A percentile compares a stretch with the other conserved stretches of the same genome.
Conservation (phyloP, 768 basidiomycete species). For the Tephrocybe sp. region DNA sequence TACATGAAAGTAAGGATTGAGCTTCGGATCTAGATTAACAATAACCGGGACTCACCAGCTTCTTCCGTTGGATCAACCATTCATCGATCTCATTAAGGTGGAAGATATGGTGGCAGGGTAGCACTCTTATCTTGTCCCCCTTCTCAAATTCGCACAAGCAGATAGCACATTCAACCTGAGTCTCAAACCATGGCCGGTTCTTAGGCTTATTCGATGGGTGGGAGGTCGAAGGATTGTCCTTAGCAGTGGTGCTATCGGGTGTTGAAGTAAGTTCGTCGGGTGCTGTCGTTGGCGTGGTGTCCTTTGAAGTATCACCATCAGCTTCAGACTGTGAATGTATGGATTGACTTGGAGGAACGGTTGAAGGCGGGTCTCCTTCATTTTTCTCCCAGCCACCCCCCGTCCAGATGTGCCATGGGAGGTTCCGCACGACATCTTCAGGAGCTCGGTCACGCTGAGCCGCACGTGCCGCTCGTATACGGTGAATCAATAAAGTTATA, state of each 20-base stretch:
- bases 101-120: slow-evolving; percentile 95
- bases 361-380: slow-evolving; percentile 37
- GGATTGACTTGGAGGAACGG: slow-evolving; percentile 22
- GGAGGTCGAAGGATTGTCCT: slow-evolving; percentile 39
- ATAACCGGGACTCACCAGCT: slow-evolving; percentile 60
- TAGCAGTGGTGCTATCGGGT: slow-evolving; percentile 15
- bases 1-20: background rate
- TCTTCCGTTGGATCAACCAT: slow-evolving; percentile 92
- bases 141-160: slow-evolving; percentile 84
- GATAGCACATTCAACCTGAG: slow-evolving; percentile 87
- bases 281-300: background rate
- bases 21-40: background rate
- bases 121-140: slow-evolving; percentile 86
- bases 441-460: slow-evolving; percentile 84
- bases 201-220: slow-evolving; percentile 24
- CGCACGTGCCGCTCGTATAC: slow-evolving; percentile 77
- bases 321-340: slow-evolving; percentile 38
- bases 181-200: slow-evolving; percentile 72
- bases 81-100: slow-evolving; percentile 89
- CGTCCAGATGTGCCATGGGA: slow-evolving; percentile 85
- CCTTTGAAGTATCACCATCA: slow-evolving; percentile 21
- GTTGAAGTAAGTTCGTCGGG: slow-evolving; percentile 20
- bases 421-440: slow-evolving; percentile 69
- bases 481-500: slow-evolving; percentile 85
- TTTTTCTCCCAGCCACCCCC: slow-evolving; percentile 81